Evolutionary conservation across 495 filamentous ascomycete species (phyloP).

Genomic region (Tuber borchii): DNA sequence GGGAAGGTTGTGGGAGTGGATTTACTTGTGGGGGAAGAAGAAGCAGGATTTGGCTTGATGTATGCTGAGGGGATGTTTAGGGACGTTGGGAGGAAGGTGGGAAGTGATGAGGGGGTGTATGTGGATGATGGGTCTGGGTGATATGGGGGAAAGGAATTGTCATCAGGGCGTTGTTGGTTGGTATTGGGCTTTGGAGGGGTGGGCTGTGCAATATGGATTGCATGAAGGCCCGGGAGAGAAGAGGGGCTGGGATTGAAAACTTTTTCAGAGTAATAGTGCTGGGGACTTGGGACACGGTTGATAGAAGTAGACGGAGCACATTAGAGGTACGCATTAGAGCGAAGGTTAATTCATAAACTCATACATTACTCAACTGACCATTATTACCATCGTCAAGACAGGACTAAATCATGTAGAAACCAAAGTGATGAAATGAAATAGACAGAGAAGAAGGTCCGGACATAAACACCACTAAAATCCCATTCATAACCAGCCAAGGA

Average conservation of each 20-base stretch:
- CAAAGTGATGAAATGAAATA: not conserved
- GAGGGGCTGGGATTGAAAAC: not conserved
- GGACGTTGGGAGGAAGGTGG: slow-evolving; percentile 23
- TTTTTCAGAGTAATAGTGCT: not conserved
- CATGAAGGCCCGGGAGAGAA: not conserved
- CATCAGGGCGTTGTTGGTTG: not conserved
- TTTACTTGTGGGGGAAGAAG: slow-evolving; percentile 13
- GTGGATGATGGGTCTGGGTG: slow-evolving; percentile 26
- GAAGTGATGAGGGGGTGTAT: slow-evolving; percentile 17
- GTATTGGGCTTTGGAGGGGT: not conserved
- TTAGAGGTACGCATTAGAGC: slow-evolving; percentile 2
- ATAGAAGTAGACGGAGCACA: not conserved
- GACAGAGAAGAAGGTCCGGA: not conserved
- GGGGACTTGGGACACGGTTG: not conserved
- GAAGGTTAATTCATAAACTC: not conserved
- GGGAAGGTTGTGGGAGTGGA: slow-evolving; percentile 33
- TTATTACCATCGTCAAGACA: not conserved
- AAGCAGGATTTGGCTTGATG: slow-evolving; percentile 35
- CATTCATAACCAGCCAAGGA: not conserved
- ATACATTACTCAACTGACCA: not conserved
- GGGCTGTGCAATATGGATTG: not conserved
- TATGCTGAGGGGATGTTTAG: slow-evolving; percentile 36
- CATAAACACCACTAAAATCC: not conserved
- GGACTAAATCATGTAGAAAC: not conserved
- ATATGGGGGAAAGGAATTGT: not conserved